A percentile compares a stretch with the other conserved stretches of the same genome.
phyloP scores from a whole-genome alignment of 108 stramenopile genomes.

The Nitzschia palea region DNA sequence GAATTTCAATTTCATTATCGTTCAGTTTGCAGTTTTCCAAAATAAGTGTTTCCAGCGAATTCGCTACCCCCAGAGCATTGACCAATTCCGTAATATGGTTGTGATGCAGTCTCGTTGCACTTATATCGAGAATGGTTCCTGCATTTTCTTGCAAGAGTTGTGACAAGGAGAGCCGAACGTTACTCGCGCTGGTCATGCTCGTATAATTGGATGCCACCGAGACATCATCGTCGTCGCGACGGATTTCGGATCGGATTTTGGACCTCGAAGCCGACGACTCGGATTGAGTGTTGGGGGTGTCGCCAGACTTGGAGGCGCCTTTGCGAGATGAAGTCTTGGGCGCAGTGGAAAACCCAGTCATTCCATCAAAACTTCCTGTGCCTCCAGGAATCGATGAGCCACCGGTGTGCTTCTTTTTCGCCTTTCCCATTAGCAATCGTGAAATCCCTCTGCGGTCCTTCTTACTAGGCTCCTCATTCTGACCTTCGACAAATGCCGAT shows the following conservation, averaged over 20 bases:
- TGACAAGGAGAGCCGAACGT: conserved; percentile 7
- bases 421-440: conserved; percentile 7
- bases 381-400: not conserved
- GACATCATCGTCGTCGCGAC: conserved; percentile 27
- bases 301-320: not conserved
- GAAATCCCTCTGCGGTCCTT: conserved; percentile 18
- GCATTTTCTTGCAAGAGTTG: conserved; percentile 14
- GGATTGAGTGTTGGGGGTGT: not conserved
- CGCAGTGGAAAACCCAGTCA: conserved; percentile 20
- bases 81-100: conserved; percentile 38
- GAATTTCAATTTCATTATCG: conserved; percentile 36
- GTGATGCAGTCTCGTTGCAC: conserved; percentile 33
- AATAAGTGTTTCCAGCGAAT: conserved; percentile 32
- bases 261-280: not conserved
- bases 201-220: conserved; percentile 35
- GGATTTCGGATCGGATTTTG: conserved; percentile 7
- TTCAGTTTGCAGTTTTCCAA: conserved; percentile 42
- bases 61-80: conserved; percentile 26
- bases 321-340: too few relatives aligned
- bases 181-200: conserved; percentile 16
- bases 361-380: conserved; percentile 11
- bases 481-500: conserved; percentile 18
- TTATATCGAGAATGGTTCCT: conserved; percentile 27
- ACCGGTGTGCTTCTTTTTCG: conserved; percentile 5
- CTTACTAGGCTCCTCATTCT: conserved; percentile 11